Evolutionary conservation across 352 stramenopile genomes (phyloP).

Genomic region (Phytopythium helicoides): DNA sequence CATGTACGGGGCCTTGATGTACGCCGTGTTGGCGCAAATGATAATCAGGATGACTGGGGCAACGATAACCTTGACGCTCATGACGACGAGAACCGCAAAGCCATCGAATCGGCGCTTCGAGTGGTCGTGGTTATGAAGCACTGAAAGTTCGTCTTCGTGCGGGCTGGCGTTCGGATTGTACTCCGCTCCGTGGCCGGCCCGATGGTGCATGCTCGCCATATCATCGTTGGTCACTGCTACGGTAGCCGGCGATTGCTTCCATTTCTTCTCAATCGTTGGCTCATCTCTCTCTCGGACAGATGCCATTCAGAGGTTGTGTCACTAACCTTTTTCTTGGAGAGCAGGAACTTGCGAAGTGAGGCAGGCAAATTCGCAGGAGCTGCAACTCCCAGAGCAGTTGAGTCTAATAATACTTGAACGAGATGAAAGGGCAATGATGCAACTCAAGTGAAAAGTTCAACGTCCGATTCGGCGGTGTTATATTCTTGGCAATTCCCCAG

Average conservation of each 20-base stretch:
- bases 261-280: constrained; percentile 20
- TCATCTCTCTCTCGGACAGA: constrained; percentile 2
- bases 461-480: not conserved
- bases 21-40: constrained; percentile 30
- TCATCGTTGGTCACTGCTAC: constrained; percentile 25
- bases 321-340: no score
- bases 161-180: not conserved
- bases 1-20: constrained; percentile 32
- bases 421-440: no score
- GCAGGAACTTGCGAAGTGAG: no score
- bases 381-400: no score
- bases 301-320: no score
- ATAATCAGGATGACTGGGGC: constrained; percentile 27
- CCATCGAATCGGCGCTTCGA: constrained; percentile 17
- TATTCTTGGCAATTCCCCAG: not conserved
- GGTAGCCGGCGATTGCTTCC: constrained; percentile 27
- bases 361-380: no score
- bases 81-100: constrained; percentile 28
- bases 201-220: not conserved
- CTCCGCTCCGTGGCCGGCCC: not conserved
- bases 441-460: not conserved
- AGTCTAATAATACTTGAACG: no score
- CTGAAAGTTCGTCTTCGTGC: not conserved
- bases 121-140: constrained; percentile 10
- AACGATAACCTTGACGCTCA: constrained; percentile 35